Evolutionary conservation across 1,284 basidiomycete genomes (phyloP).

Genomic region (Chiua sp.): DNA sequence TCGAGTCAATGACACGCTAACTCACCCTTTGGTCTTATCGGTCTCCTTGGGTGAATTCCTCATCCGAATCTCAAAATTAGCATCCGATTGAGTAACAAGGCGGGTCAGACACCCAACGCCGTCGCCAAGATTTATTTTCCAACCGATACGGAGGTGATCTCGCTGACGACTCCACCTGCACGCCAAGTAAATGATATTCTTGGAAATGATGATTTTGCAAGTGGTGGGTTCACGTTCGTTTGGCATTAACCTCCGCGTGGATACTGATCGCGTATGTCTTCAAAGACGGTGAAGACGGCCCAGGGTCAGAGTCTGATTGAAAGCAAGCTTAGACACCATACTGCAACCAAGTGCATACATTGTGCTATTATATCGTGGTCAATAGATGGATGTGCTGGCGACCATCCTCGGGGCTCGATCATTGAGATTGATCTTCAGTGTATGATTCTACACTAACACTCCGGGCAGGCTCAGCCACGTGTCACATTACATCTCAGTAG

Average conservation of each 20-base stretch:
- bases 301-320: conserved; percentile 19
- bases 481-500: too few relatives aligned
- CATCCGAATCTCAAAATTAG: conserved; percentile 14
- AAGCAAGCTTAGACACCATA: conserved; percentile 5
- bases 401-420: not conserved
- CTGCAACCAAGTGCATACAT: not conserved
- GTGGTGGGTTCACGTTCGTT: conserved; percentile 19
- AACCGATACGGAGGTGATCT: conserved; percentile 22
- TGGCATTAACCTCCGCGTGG: not conserved
- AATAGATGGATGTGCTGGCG: not conserved
- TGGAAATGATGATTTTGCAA: conserved; percentile 24
- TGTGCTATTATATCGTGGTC: not conserved
- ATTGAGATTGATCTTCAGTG: too few relatives aligned
- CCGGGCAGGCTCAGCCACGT: too few relatives aligned
- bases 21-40: not conserved
- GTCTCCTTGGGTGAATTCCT: not conserved
- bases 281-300: conserved; percentile 18
- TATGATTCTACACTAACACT: not conserved
- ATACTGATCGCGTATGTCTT: not conserved
- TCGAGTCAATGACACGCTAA: not conserved
- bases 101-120: conserved; percentile 30
- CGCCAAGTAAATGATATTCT: conserved; percentile 24
- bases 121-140: conserved; percentile 30
- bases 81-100: conserved; percentile 30
- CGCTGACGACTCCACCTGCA: conserved; percentile 26